Base-by-base conservation (phyloP, 2,329 filamentous ascomycete species). In the Trichoderma sp. region DNA sequence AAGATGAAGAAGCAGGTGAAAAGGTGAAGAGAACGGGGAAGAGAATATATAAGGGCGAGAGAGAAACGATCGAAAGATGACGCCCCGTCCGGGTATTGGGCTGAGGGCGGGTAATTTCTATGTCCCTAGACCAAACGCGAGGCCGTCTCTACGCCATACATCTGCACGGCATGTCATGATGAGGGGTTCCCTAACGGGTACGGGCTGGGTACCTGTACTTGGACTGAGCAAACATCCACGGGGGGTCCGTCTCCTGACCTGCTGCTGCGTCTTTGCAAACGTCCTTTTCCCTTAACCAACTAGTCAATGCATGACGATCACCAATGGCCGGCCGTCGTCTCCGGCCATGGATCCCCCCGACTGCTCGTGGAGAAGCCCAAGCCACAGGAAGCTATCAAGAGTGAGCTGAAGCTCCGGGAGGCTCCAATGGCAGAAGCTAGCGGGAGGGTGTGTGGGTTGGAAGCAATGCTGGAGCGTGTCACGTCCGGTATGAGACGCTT, bases 101-200 rank as follows among this genome's bases (percentile, higher is more conserved):
- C 29, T 37, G 32, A 22, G 29, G 34, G 22, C 25, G 17, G 42
- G 58, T 52, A 61, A 45, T 52, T 61, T 61, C 58, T 61, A 61
- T 27, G 17, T 50, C 19, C 42, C 42, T 10, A 48, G 42, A 48
- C n/a, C 42, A 48, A 48, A 48, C 42, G 34, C 52, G 52, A 54
- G 27, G 52, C 52, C 50, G 50, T 34, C 29, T 19, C 52, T 54
- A 29, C 50, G 42, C 42, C 42, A 53, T 29, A 53, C 15, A 29
- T 42, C 13, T 4, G 5, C 35, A 5, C 25, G 37, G 22, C 22
- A 52, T 37, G 19, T 35, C 29, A 39, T 45, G 50, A 42, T 56
- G 61, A 64, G 61, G 61, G 61, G 61, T 45, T 45, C 17, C 35
- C 17, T 32, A 27, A 60, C 27, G 32, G 53, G 57, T 60, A 37